These are phyloP conservation scores for Cladobotryum protrusum DNA, from an alignment of 2,329 filamentous ascomycete species.

Conservation along the genomic window DNA sequence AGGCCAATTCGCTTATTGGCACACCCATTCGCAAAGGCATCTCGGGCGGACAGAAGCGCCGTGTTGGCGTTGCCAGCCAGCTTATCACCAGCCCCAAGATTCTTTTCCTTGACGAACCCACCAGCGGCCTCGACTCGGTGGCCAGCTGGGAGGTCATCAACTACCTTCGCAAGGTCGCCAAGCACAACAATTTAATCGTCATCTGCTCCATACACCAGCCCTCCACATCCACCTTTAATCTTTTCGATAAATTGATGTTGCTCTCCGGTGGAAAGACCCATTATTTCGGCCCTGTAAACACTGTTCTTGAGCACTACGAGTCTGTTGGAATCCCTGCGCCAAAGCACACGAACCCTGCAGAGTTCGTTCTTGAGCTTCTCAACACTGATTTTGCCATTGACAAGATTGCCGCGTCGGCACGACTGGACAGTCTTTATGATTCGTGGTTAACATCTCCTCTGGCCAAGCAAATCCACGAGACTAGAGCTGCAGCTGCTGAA, in stretches of 20 bases:
- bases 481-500: conserved; percentile 25
- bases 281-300: conserved; percentile 61
- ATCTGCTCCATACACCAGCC: conserved; percentile 83
- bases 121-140: conserved; percentile 73
- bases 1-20: conserved; percentile 67
- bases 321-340: conserved; percentile 57
- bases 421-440: conserved; percentile 20
- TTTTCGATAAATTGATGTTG: conserved; percentile 74
- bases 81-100: conserved; percentile 76
- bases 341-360: conserved; percentile 68
- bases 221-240: conserved; percentile 68
- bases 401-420: conserved; percentile 35
- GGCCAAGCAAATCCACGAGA: conserved; percentile 13
- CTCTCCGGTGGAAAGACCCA: conserved; percentile 64
- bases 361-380: conserved; percentile 71
- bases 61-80: conserved; percentile 73
- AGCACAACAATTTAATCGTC: conserved; percentile 64
- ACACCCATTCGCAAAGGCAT: conserved; percentile 79
- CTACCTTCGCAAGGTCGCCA: conserved; percentile 62
- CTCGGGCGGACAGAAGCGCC: conserved; percentile 77
- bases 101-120: conserved; percentile 78
- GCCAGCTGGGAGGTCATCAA: conserved; percentile 71
- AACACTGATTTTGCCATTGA: conserved; percentile 66
- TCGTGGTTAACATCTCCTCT: conserved; percentile 22
- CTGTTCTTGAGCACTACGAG: conserved; percentile 58